phyloP scores from a whole-genome alignment of 306 rosid species.

The Herpetospermum pedunculosum region DNA sequence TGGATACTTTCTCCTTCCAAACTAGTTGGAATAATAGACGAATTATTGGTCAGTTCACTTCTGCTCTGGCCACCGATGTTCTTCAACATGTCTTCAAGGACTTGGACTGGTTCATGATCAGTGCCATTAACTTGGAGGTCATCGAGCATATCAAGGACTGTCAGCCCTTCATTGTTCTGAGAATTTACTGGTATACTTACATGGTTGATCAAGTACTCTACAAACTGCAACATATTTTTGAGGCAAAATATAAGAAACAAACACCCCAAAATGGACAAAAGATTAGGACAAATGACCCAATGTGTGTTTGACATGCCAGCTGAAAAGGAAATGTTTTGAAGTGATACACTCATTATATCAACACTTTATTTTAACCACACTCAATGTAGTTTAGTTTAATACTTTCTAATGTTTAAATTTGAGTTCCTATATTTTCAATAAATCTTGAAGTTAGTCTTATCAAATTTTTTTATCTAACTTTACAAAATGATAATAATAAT shows the following conservation, averaged over 20 bases:
- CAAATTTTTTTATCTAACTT: too few species aligned
- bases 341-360: too few species aligned
- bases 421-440: too few species aligned
- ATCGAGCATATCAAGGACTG: constrained; percentile 51
- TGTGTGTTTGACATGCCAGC: too few species aligned
- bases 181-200: constrained; percentile 38
- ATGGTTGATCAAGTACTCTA: constrained; percentile 34
- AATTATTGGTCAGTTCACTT: not conserved
- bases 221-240: not conserved
- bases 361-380: too few species aligned
- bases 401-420: too few species aligned
- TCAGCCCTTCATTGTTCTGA: constrained; percentile 30
- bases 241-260: not conserved
- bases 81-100: constrained; percentile 23
- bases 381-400: too few species aligned
- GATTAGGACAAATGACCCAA: too few species aligned
- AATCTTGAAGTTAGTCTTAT: too few species aligned
- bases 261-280: not conserved
- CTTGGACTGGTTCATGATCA: not conserved
- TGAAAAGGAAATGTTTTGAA: too few species aligned
- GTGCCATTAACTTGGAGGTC: too few species aligned
- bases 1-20: constrained; percentile 13
- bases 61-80: constrained; percentile 30
- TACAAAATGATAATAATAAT: too few species aligned
- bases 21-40: not conserved